Evolutionary conservation across 2,329 filamentous ascomycete genomes (phyloP).

Genomic region (Ambrosiella cleistominuta): DNA sequence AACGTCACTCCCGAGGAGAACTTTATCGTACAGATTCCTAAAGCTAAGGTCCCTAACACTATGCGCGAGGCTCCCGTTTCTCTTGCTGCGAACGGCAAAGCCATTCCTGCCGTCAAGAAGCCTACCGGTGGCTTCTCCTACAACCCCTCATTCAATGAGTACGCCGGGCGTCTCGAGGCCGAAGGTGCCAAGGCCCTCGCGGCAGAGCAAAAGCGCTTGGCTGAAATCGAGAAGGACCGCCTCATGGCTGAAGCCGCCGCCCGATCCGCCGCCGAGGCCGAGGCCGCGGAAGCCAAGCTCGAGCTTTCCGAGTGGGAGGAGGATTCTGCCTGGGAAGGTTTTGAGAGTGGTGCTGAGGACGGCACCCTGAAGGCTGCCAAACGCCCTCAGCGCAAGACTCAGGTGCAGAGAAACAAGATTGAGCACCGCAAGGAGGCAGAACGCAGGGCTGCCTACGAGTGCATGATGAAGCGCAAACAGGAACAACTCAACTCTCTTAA

Average conservation of each 20-base stretch:
- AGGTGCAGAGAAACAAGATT: conserved; percentile 68
- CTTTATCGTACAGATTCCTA: conserved; percentile 49
- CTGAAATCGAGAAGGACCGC: conserved; percentile 47
- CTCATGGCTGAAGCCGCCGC: conserved; percentile 50
- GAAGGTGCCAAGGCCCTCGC: conserved; percentile 68
- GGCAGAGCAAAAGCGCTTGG: conserved; percentile 57
- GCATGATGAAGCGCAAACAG: conserved; percentile 53
- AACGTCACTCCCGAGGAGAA: conserved; percentile 22
- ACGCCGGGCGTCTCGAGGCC: conserved; percentile 54
- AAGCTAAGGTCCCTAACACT: conserved; percentile 56
- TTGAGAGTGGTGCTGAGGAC: conserved; percentile 67
- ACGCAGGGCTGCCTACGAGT: conserved; percentile 55
- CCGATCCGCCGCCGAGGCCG: conserved; percentile 53
- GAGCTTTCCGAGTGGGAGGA: conserved; percentile 60
- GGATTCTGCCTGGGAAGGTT: conserved; percentile 80
- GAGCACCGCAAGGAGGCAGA: conserved; percentile 82
- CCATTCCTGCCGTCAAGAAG: conserved; percentile 58
- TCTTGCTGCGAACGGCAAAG: conserved; percentile 64
- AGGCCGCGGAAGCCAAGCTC: conserved; percentile 51
- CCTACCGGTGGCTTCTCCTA: conserved; percentile 78
- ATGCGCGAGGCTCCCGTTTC: conserved; percentile 63
- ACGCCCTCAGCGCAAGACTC: conserved; percentile 69
- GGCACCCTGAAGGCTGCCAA: conserved; percentile 39
- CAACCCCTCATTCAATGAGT: conserved; percentile 77
- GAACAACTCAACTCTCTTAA: conserved; percentile 56